phyloP scores from a whole-genome alignment of 2,329 filamentous ascomycete genomes.

The Periconia sp. region DNA sequence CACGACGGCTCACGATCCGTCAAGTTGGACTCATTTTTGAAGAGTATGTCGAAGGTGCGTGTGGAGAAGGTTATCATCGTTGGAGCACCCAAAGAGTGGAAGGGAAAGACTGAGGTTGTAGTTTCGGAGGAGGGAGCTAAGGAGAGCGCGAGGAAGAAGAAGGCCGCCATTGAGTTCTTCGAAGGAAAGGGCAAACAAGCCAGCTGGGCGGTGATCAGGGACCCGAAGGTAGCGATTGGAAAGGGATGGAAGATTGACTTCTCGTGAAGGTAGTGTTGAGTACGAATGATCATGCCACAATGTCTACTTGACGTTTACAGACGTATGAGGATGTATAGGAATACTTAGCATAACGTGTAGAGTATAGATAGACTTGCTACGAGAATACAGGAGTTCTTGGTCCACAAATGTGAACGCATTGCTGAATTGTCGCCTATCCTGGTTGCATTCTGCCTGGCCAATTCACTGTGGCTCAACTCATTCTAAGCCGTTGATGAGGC shows the following conservation, averaged over 20 bases:
- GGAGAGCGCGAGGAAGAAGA: conserved; percentile 49
- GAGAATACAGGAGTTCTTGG: no score
- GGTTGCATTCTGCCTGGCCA: no score
- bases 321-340: neutral
- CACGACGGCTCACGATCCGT: conserved; percentile 58
- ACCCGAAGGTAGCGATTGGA: conserved; percentile 67
- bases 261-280: conserved; percentile 1
- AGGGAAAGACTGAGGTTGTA: conserved; percentile 65
- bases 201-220: conserved; percentile 67
- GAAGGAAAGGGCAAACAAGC: conserved; percentile 61
- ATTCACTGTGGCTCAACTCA: no score
- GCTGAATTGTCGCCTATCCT: no score
- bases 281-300: no score
- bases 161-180: conserved; percentile 67
- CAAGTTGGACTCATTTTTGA: conserved; percentile 75
- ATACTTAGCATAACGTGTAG: neutral
- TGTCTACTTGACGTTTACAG: no score
- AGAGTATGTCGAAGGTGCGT: conserved; percentile 76
- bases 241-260: conserved; percentile 70
- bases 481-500: no score
- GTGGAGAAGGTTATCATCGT: conserved; percentile 87
- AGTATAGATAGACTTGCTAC: conserved; percentile 3
- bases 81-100: conserved; percentile 77
- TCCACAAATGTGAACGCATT: no score
- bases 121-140: conserved; percentile 65